Base-by-base conservation (phyloP, 148 eudicot species). In the Rhododendron vialii region DNA sequence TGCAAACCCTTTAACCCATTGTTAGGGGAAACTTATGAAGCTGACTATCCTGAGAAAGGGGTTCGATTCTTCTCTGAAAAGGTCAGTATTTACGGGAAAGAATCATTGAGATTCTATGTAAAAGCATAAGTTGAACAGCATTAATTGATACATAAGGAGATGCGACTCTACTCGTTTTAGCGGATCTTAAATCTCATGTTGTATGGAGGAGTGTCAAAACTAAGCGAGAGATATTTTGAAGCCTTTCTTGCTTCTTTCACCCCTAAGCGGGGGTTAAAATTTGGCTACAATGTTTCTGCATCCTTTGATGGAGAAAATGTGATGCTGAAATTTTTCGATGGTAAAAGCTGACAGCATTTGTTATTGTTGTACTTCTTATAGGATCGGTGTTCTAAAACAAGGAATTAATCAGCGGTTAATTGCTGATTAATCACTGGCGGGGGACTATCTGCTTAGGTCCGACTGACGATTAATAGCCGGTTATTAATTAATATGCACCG, bases 1-100 rank as follows among this genome's bases (percentile, higher is more conserved):
- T 94, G 98, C 89, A 97, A 97, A 88, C 99, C 99, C 71, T 97
- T 97, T 87, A 97, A 97, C 93, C 99, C 99, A 83, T 89, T 97
- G 90, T 87, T 97, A 80, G 99, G 99, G 83, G 99, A 97, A 89
- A 97, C 99, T 71, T 97, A 94, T 87, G 99, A 97, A 90, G 99
- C 98, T 86, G 96, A 95, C 78, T 97, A 85, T 92, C 98, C 99
- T 85, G 99, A 97, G 48, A 94, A 93, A 86, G 98, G 99, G 83
- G 50, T 97, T 83, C 94, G 96, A 13, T 97, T 97, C 87, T 94
- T 94, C 92, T 95, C 99, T 43, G 99, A 97, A 86, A 97, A 97
- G 96, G 99, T 93, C 17, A 74, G 88, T 89, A 50, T 81, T 33
- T 77, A 30, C 6, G 11, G 35, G 45, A 55, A 53, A 13, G 50